phyloP scores from a whole-genome alignment of 2,329 filamentous ascomycete genomes.

The Aspergillus pseudotamarii region DNA sequence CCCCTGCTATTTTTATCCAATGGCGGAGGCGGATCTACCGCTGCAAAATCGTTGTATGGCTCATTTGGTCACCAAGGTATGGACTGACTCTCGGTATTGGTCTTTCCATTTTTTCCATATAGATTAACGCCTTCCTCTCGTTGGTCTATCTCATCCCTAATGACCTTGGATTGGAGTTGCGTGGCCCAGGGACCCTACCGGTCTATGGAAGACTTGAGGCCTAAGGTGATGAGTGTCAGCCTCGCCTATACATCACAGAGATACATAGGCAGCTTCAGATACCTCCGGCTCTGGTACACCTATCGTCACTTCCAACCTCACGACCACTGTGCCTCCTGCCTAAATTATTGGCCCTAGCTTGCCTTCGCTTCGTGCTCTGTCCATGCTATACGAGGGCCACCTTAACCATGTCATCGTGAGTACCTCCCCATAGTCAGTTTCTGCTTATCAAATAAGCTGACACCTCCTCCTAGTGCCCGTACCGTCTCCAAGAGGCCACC shows the following conservation, averaged over 20 bases:
- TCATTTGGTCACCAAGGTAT: background rate
- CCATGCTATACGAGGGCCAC: background rate
- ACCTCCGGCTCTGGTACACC: background rate
- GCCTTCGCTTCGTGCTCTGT: background rate
- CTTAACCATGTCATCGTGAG: slow-evolving; percentile 13
- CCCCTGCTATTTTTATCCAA: slow-evolving; percentile 10
- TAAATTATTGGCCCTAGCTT: slow-evolving; percentile 3
- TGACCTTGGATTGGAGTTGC: slow-evolving; percentile 1
- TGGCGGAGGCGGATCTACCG: slow-evolving; percentile 1
- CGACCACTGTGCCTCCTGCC: background rate
- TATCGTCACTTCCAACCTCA: background rate
- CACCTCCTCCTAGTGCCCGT: background rate
- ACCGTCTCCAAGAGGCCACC: slow-evolving; percentile 17
- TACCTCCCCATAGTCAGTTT: background rate
- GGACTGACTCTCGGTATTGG: background rate
- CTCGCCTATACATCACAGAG: slow-evolving; percentile 3
- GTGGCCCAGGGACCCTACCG: slow-evolving; percentile 1
- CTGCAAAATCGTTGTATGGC: slow-evolving; percentile 2
- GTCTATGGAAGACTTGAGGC: background rate
- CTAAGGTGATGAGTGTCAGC: slow-evolving; percentile 5
- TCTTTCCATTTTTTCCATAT: background rate
- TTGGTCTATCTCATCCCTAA: background rate
- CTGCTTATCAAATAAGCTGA: slow-evolving; percentile 7
- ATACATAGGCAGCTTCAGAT: background rate
- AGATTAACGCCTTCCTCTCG: background rate